These are phyloP conservation scores for Yamadazyma ubonensis DNA, from an alignment of 805 yeast species.

Conservation along the genomic window DNA sequence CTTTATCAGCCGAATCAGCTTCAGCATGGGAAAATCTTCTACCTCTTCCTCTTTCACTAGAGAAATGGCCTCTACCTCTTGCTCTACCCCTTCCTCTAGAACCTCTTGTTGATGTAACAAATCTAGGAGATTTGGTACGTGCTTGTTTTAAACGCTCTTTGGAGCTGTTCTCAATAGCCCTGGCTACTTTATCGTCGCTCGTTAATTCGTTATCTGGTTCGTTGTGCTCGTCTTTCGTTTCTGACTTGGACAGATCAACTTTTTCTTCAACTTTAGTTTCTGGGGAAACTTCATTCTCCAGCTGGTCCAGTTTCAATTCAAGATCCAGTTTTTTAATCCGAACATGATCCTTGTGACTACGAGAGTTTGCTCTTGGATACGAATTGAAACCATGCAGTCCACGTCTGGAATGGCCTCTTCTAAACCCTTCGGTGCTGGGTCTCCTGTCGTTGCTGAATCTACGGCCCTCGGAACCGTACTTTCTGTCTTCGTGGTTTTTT, in stretches of 20 bases:
- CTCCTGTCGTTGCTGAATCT: background rate
- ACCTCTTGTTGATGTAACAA: constrained; percentile 12
- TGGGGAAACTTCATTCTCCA: too few relatives aligned
- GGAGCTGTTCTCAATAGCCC: constrained; percentile 10
- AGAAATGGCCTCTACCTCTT: background rate
- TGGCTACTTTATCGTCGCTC: constrained; percentile 10
- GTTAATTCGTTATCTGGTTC: background rate
- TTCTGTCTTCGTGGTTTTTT: too few relatives aligned
- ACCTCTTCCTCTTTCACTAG: background rate
- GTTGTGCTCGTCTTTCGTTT: too few relatives aligned
- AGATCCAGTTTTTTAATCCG: constrained; percentile 1
- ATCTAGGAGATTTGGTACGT: background rate
- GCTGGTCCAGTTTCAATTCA: too few relatives aligned
- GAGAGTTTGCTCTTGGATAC: background rate
- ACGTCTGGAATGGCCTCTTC: constrained; percentile 1
- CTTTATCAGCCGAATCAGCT: background rate
- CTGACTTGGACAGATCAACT: too few relatives aligned
- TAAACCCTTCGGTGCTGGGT: background rate
- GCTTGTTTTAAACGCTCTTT: constrained; percentile 7
- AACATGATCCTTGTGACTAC: background rate
- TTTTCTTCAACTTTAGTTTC: too few relatives aligned
- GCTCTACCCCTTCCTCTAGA: constrained; percentile 3
- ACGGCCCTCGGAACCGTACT: too few relatives aligned
- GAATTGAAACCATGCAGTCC: background rate
- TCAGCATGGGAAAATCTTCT: background rate